Conservation (phyloP, 2,329 filamentous ascomycete species). For the Cytospora mali region DNA sequence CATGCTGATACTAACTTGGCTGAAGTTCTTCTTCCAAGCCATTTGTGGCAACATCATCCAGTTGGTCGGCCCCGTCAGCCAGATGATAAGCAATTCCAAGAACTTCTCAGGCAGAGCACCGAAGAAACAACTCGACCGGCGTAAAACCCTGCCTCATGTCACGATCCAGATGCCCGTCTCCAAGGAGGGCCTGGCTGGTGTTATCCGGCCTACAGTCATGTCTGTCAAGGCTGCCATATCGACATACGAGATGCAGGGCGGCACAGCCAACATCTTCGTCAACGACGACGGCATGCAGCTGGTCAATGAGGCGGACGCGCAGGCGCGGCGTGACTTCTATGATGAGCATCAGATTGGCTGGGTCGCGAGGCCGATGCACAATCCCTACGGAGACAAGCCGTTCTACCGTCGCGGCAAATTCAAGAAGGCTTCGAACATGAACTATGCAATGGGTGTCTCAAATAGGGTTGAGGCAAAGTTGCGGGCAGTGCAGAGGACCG, state of each 20-base stretch:
- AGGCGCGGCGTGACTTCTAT: conserved; percentile 55
- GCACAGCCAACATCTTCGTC: conserved; percentile 75
- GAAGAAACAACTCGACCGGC: conserved; percentile 56
- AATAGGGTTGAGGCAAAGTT: conserved; percentile 73
- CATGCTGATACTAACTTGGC: conserved; percentile 55
- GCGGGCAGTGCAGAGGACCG: conserved; percentile 54
- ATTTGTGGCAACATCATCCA: conserved; percentile 18
- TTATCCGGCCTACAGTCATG: conserved; percentile 77
- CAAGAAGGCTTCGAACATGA: conserved; percentile 75
- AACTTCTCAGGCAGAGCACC: conserved; percentile 76
- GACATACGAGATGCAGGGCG: conserved; percentile 75
- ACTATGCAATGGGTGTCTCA: conserved; percentile 68
- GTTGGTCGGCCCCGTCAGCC: conserved; percentile 64
- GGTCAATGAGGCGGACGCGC: conserved; percentile 48
- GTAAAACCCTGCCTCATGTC: conserved; percentile 64
- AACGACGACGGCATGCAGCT: conserved; percentile 77
- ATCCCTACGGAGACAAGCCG: conserved; percentile 53
- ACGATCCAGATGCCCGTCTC: conserved; percentile 89
- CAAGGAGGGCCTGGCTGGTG: conserved; percentile 76
- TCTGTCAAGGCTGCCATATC: conserved; percentile 78
- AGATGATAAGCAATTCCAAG: conserved; percentile 75
- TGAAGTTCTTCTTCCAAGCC: conserved; percentile 24
- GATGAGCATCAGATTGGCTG: conserved; percentile 70
- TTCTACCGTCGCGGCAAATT: conserved; percentile 67
- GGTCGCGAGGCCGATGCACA: conserved; percentile 67